Conservation (phyloP, 768 basidiomycete genomes). For the Suillus hirtellus region DNA sequence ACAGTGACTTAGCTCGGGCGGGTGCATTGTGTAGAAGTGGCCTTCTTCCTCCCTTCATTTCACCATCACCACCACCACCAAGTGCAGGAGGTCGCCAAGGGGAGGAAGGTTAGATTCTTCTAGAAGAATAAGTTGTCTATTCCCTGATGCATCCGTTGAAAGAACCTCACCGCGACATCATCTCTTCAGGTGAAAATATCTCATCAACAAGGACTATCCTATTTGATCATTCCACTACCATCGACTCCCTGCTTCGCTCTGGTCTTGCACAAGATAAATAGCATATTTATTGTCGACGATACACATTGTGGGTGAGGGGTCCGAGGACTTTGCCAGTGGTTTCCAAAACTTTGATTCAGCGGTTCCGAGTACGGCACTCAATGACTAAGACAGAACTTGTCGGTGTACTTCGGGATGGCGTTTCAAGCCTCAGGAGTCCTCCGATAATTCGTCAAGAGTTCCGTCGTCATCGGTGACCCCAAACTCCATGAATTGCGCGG, state of each 20-base stretch:
- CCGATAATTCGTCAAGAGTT: neutral
- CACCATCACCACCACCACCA: neutral
- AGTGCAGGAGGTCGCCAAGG: neutral
- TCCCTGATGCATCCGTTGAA: neutral
- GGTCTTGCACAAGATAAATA: neutral
- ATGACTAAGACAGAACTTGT: neutral
- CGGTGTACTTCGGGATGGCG: neutral
- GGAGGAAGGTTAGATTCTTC: neutral
- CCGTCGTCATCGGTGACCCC: neutral
- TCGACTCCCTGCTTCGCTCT: neutral
- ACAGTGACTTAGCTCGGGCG: neutral
- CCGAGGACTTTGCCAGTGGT: neutral
- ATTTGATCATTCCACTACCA: neutral
- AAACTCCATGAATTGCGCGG: neutral
- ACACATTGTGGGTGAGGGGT: neutral
- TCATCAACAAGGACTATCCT: neutral
- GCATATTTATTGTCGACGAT: neutral
- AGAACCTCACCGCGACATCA: neutral
- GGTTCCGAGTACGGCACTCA: neutral
- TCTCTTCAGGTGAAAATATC: neutral
- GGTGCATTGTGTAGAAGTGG: neutral
- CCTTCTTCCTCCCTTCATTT: neutral
- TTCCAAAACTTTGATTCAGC: neutral
- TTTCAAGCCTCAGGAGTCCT: neutral
- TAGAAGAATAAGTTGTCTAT: neutral